Base-by-base conservation (phyloP, 2,329 filamentous ascomycete species). In the Aspergillus sp. region DNA sequence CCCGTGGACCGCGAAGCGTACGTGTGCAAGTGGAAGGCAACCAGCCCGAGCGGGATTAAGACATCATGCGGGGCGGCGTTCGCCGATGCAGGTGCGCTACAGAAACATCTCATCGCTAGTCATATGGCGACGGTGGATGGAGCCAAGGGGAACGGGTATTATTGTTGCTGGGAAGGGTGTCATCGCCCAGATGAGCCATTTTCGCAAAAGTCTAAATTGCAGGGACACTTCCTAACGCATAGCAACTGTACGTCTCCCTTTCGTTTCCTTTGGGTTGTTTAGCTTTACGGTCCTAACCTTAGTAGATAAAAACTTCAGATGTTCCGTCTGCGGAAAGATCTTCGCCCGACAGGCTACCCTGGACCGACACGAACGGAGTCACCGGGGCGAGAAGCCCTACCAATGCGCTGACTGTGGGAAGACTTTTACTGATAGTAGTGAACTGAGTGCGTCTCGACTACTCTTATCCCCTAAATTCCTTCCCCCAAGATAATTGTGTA, bases 121-220 rank as follows among this genome's bases (percentile, higher is more conserved):
- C 68, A 71, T 47, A 67, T 69, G 55, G 58, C 57, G 6, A 66
- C 65, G 1, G 55, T 69, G 26, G 57, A 66, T 29, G 68, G 68
- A 4, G 56, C 56, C 10, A 66, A 64, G 51, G 67, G 68, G 0
- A 62, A 60, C n/a, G 68, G 68, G 2, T 71, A 70, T 53, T 71
- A 71, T 43, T 71, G 68, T 45, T 63, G 67, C 45, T 71, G 68
- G 68, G 60, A 68, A 48, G 67, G 67, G 5, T 71, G 68, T 12
- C 63, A 67, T 47, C 66, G 68, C 1, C 68, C 67, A 1, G 53
- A 69, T 45, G 68, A 71, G 43, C 68, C 68, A 2, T 71, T 71
- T 45, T 71, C 68, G 10, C 68, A 71, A 46, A 71, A 71, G 50
- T 71, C 68, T 3, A 71, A 71, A 46, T 58, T 71, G 6, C 68